Percentiles rank a stretch among this genome's conserved stretches.
These are phyloP conservation scores for Lepidopterella palustris DNA, from an alignment of 495 filamentous ascomycete species.

Conservation along the genomic window DNA sequence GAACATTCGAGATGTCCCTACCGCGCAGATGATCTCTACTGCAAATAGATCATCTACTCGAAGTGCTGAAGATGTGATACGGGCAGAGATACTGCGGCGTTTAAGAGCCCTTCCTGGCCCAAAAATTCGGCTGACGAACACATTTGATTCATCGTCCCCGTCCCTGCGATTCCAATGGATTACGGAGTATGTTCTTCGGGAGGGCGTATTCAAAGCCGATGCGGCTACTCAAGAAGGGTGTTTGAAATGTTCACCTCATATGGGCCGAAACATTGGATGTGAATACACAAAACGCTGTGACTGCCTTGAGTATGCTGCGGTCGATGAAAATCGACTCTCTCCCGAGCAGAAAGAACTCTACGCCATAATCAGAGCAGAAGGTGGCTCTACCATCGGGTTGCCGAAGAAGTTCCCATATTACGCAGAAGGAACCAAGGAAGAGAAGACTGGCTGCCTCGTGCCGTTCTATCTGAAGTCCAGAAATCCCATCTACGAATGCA, in stretches of 20 bases:
- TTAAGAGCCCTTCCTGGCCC: conserved; percentile 22
- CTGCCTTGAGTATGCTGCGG: conserved; percentile 38
- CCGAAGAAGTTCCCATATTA: conserved; percentile 39
- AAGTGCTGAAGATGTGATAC: conserved; percentile 25
- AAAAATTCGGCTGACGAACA: conserved; percentile 27
- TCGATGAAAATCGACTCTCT: conserved; percentile 29
- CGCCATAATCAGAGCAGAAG: background rate
- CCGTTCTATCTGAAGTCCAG: conserved; percentile 46
- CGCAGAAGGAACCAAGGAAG: conserved; percentile 13
- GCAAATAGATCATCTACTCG: conserved; percentile 15
- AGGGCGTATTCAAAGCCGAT: conserved; percentile 32
- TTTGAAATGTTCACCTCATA: conserved; percentile 32
- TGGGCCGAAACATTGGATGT: conserved; percentile 38
- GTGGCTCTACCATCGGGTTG: conserved; percentile 23
- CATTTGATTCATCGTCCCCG: conserved; percentile 29
- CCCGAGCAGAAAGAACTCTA: conserved; percentile 2
- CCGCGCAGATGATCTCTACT: conserved; percentile 25
- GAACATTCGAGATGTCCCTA: conserved; percentile 29
- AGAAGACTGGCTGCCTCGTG: conserved; percentile 24
- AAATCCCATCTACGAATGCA: conserved; percentile 80
- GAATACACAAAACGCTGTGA: conserved; percentile 35
- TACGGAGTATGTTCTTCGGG: conserved; percentile 26
- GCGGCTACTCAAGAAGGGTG: conserved; percentile 31
- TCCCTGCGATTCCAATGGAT: conserved; percentile 37
- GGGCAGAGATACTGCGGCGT: conserved; percentile 27